These are phyloP conservation scores for Aspergillus fumigatiaffinis DNA, from an alignment of 2,329 filamentous ascomycete species.

Conservation along the genomic window DNA sequence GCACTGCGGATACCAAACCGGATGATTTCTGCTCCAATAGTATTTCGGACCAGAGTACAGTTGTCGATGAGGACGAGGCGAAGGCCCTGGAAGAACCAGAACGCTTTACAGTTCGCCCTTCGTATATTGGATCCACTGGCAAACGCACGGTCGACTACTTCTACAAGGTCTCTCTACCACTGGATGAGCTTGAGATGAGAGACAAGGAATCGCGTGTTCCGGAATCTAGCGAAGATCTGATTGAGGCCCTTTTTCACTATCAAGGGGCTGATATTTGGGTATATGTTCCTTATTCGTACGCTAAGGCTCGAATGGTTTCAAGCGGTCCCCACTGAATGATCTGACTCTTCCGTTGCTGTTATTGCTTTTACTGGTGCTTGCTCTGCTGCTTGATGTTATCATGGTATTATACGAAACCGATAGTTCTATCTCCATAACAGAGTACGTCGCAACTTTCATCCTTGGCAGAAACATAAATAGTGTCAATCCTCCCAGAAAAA, in stretches of 20 bases:
- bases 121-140: no score
- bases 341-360: background rate
- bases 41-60: background rate
- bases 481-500: background rate
- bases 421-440: slow-evolving; percentile 3
- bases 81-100: background rate
- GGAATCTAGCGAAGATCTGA: background rate
- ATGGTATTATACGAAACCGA: slow-evolving; percentile 10
- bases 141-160: no score
- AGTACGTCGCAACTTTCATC: background rate
- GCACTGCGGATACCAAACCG: no score
- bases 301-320: background rate
- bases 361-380: no score
- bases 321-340: background rate
- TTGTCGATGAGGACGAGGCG: background rate
- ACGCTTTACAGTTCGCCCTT: background rate
- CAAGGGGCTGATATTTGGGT: background rate
- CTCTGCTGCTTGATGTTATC: background rate
- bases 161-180: no score
- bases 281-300: background rate
- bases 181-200: background rate
- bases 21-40: no score
- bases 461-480: background rate
- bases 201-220: background rate
- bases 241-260: background rate